Base-by-base conservation (phyloP, 768 basidiomycete genomes). In the Macrolepiota fuliginosa region DNA sequence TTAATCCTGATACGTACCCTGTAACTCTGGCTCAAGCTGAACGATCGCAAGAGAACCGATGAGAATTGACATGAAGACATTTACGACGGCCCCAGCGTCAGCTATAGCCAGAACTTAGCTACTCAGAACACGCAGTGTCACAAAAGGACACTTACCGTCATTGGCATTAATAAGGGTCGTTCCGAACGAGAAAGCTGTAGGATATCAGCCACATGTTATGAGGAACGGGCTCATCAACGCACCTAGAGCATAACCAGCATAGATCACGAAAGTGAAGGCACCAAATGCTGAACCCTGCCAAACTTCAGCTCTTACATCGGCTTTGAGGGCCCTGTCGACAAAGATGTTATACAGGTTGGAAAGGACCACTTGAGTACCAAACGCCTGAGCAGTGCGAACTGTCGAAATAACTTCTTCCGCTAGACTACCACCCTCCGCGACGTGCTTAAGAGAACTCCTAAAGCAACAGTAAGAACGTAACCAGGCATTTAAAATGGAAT, bases 341-440 rank as follows among this genome's bases (percentile, higher is more conserved):
- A 84, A 81, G 1, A 50, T 64, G 68, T 92, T 83, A 71, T 96
- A 98, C n/a, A 92, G 73, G 4, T 66, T 65, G 1, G 84, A 67
- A 49, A 98, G 78, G 36, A 79, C 80, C 4, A 69, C 75, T 73
- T 94, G 91, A 0, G 87, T 89, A 46, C 93, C 93, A 67, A 98
- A 98, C 0, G 96, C 95, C 63, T 96, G 92, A 2, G 92, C 86
- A 1, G 93, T 96, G n/a, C 95, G 88, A 62, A 98, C 78, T 46
- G 91, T 90, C 0, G 92, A 90, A 62, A 98, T 91, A 65, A 94
- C 94, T 72, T 97, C 96, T 73, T 98, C 96, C 0, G 94, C 95
- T 13, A 97, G 70, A 10, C 84, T 88, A 35, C 94, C 94, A 19
- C 88, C 87, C 10, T 87, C 83, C 2, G 93, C 93, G 24, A 94